Percentiles rank a stretch among this genome's conserved stretches.
Evolutionary conservation across 176 grass and related monocot genomes (phyloP).

Genomic region (Rhynchospora breviuscula): DNA sequence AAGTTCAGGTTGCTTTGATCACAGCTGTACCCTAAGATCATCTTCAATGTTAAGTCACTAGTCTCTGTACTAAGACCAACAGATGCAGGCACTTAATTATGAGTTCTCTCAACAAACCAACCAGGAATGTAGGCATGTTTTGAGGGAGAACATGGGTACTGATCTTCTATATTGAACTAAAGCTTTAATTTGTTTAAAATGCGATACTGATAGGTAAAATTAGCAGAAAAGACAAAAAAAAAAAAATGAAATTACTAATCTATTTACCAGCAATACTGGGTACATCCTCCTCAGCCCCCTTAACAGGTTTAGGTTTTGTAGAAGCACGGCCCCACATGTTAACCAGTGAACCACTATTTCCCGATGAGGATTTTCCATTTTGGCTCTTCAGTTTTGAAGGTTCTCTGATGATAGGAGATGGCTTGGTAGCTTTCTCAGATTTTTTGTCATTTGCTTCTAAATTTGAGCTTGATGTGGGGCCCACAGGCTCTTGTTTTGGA

Average conservation of each 20-base stretch:
- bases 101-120: not conserved
- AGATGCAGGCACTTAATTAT: not conserved
- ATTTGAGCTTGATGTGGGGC: conserved; percentile 20
- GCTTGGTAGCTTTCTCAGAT: conserved; percentile 30
- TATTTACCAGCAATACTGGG: conserved; percentile 40
- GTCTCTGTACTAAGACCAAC: not conserved
- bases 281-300: conserved; percentile 35
- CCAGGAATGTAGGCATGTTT: not conserved
- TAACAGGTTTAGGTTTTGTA: conserved; percentile 52
- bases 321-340: conserved; percentile 81
- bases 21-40: not conserved
- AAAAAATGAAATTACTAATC: not conserved
- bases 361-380: conserved; percentile 48
- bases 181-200: not conserved
- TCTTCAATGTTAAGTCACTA: not conserved
- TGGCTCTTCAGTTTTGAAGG: conserved; percentile 56
- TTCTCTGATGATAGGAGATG: conserved; percentile 41
- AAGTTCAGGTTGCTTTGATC: not conserved
- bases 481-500: conserved; percentile 31
- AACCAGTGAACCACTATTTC: conserved; percentile 69
- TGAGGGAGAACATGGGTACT: not conserved
- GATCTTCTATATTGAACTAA: not conserved
- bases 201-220: not conserved
- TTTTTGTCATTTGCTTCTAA: conserved; percentile 35
- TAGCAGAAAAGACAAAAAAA: conserved; percentile 13